Conservation (phyloP, 2,329 filamentous ascomycete species). For the Penicillium sp. region DNA sequence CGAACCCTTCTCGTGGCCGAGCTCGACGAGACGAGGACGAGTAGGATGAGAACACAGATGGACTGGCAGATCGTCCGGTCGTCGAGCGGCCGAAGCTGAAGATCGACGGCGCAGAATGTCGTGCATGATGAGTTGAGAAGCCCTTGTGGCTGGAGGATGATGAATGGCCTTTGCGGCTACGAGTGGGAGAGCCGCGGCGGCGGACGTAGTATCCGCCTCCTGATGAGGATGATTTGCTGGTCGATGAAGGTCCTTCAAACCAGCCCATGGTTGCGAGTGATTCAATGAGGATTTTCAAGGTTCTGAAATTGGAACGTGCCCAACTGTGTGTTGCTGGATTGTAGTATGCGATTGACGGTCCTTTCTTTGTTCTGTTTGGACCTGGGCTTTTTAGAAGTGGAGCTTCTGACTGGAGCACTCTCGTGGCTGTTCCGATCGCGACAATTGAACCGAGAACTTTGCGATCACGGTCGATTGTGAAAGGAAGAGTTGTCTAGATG, state of each 20-base stretch:
- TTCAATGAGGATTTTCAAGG: background rate
- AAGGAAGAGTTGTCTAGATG: background rate
- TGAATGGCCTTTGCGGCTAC: conserved; percentile 25
- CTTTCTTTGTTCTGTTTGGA: background rate
- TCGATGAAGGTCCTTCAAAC: conserved; percentile 36
- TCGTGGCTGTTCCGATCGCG: background rate
- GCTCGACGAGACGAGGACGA: conserved; percentile 72
- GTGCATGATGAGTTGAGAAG: conserved; percentile 32
- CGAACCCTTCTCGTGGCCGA: conserved; percentile 68
- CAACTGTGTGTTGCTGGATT: background rate
- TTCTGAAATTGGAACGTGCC: background rate
- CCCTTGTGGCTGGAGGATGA: conserved; percentile 31
- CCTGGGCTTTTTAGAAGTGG: background rate
- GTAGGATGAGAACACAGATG: conserved; percentile 52
- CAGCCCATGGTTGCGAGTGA: conserved; percentile 37
- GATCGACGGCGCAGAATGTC: conserved; percentile 41
- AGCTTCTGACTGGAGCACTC: background rate
- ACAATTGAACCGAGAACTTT: background rate
- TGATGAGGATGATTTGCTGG: conserved; percentile 23
- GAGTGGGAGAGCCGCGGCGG: conserved; percentile 34
- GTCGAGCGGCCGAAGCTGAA: conserved; percentile 39
- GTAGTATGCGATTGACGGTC: background rate
- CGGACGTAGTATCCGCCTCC: conserved; percentile 23
- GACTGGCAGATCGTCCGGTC: conserved; percentile 28
- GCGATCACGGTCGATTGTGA: background rate